Base-by-base conservation (phyloP, 768 basidiomycete species). In the Mrakia blollopis region DNA sequence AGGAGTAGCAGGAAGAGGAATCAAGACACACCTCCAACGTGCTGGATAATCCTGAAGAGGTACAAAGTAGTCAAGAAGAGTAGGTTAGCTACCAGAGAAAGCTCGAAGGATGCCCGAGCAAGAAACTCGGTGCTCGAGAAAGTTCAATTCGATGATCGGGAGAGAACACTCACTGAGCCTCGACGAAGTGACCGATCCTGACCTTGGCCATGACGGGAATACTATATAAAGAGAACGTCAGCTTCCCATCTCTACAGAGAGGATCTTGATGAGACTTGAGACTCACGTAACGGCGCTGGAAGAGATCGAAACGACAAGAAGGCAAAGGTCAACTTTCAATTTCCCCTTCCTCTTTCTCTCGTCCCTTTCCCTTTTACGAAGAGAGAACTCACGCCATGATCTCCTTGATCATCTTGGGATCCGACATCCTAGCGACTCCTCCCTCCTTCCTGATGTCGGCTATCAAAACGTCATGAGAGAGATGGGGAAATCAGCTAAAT, bases 121-220 rank as follows among this genome's bases (percentile, higher is more conserved):
- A 21, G 57, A 63, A 54, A 62, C 30, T 28, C n/a, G 41, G 62
- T 25, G 67, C 11, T 25, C 3, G 23, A 28, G 18, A 7, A n/a
- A 21, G 35, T 30, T 70, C 50, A 23, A 72, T 6, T 52, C 18
- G 74, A n/a, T 0, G 9, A n/a, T 28, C 4, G n/a, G 32, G 32
- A 21, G 7, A 75, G 6, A 1, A 3, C 6, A 73, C 85, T 79
- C 78, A 91, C 87, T 93, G 94, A 8, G 95, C 94, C 85, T 99
- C 97, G 76, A 96, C 94, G 81, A 96, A 92, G 84, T 99, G 97
- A 0, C 97, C 97, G 83, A 99, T 98, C 79, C 97, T 90, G 78
- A 91, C 92, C 80, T 84, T 86, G 71, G 86, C 86, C 86, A 98
- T 98, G 83, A 98, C 94, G 13, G 94, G 95, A 80, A 80, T 81